Base-by-base conservation (phyloP, 495 filamentous ascomycete species). In the Penicillium mononematosum region DNA sequence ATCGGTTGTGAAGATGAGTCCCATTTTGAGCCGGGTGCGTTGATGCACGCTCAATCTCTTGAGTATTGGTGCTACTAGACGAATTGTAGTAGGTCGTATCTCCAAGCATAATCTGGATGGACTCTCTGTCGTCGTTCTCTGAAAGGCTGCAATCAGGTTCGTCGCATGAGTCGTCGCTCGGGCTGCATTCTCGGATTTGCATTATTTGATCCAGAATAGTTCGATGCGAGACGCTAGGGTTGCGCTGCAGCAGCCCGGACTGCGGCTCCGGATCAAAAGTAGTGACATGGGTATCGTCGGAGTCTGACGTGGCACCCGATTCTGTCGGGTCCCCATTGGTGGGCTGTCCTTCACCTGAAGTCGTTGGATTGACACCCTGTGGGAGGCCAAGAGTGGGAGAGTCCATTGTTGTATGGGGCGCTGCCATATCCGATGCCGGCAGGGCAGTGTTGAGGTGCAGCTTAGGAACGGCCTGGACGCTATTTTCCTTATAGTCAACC, bases 371-470 rank as follows among this genome's bases (percentile, higher is more conserved):
- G 51, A 85, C 84, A 43, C 77, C 78, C 34, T 81, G 81, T 11
- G 85, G 83, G 48, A 86, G 82, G 12, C 90, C 89, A 24, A 94
- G 71, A 2, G 82, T 89, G 10, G 87, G 87, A 22, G 88, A 91
- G 58, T 91, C 88, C 64, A 73, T 75, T 6, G 67, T 64, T 16
- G 64, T 67, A 9, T 62, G 57, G n/a, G 54, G 56, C 1, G 27
- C 47, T 39, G 58, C 55, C 14, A 41, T 34, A 39, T 55, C 63
- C 20, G 57, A 50, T 6, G 47, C 2, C 29, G 45, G 32, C 7
- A 66, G 38, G 12, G 65, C 39, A 2, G 72, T 74, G 45, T 74
- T 58, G 44, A 75, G 54, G 20, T 69, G 65, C 19, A 74, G 67
- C 38, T 65, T 64, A 8, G 71, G 71, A 19, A 64, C 32, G 14